Base-by-base conservation (phyloP, 75 land plant genomes). In the Cupressus sempervirens region DNA sequence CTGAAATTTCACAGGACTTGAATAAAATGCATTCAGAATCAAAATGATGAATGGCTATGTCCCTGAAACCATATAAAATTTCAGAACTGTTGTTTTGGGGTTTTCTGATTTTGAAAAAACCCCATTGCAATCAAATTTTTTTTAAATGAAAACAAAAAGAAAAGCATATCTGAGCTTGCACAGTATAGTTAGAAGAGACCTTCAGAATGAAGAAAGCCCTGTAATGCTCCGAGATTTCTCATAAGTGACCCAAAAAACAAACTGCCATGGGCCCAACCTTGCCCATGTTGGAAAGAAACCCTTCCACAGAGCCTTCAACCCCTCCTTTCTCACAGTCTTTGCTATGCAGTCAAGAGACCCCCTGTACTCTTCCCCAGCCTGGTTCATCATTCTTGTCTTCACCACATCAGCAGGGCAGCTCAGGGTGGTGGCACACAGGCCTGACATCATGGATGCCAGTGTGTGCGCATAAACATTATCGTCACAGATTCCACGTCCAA, bases 351-450 rank as follows among this genome's bases (percentile, higher is more conserved):
- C 95, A 81, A 88, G 88, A 36, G 97, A 94, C 77, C 88, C 92
- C 14, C 82, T 89, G 86, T 97, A 97, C 38, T 83, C 91, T 26
- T 86, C 81, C 34, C 84, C 76, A 7, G 91, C 93, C 67, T 94
- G 96, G 87, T 91, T 97, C 99, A 97, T 97, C 93, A 97, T 97
- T 70, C 99, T 90, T 18, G 99, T 97, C 87, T 97, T 97, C 72
- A 95, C 93, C 46, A 97, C 97, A 88, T 97, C 99, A 38, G 99
- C 97, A 16, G 99, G 99, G 73, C 97, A 97, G 54, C 99, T 97
- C 82, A 97, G 85, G 36, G 94, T 77, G 32, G 99, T 97, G 41
- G 99, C 94, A 9, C 89, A 88, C n/a, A 97, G 91, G 32, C 99
- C 99, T 1, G 99, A 97, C 87, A 91, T 86, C 45, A 97, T 74